These are phyloP conservation scores for Suillus tomentosus DNA, from an alignment of 768 basidiomycete genomes.

Conservation along the genomic window DNA sequence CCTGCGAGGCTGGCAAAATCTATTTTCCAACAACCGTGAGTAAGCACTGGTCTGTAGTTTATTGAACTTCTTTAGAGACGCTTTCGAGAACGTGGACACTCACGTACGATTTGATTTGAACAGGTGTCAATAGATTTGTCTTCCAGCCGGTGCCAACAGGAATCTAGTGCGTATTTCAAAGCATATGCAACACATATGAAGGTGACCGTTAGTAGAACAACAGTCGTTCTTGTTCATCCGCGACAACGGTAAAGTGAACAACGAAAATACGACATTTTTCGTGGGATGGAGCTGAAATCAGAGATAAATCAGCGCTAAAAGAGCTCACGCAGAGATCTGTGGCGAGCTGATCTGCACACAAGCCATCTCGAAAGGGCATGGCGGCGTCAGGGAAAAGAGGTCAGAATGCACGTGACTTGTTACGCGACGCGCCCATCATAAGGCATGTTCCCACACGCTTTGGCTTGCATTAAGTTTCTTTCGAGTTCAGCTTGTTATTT, in stretches of 20 bases:
- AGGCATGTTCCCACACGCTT: slow-evolving; percentile 34
- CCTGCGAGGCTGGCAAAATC: not conserved
- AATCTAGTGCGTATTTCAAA: not conserved
- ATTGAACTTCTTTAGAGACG: not conserved
- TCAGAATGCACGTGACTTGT: slow-evolving; percentile 33
- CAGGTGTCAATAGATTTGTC: not conserved
- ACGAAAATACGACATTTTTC: not conserved
- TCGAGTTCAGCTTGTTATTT: slow-evolving; percentile 25
- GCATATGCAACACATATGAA: not conserved
- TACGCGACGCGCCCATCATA: slow-evolving; percentile 40
- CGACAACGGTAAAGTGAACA: not conserved
- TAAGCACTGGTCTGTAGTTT: not conserved
- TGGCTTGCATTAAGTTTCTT: slow-evolving; percentile 19
- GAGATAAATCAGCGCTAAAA: not conserved
- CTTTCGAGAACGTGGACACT: not conserved
- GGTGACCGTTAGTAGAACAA: not conserved
- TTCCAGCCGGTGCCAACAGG: not conserved
- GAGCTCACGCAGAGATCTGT: not conserved
- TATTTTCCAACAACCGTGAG: not conserved
- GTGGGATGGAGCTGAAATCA: not conserved
- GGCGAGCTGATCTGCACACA: not conserved
- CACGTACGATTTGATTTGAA: not conserved
- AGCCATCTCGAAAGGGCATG: not conserved
- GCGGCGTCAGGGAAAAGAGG: slow-evolving; percentile 4
- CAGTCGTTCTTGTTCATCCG: not conserved